Evolutionary conservation across 1,139 yeast species (phyloP).

Genomic region (Sugiyamaella novakii): DNA sequence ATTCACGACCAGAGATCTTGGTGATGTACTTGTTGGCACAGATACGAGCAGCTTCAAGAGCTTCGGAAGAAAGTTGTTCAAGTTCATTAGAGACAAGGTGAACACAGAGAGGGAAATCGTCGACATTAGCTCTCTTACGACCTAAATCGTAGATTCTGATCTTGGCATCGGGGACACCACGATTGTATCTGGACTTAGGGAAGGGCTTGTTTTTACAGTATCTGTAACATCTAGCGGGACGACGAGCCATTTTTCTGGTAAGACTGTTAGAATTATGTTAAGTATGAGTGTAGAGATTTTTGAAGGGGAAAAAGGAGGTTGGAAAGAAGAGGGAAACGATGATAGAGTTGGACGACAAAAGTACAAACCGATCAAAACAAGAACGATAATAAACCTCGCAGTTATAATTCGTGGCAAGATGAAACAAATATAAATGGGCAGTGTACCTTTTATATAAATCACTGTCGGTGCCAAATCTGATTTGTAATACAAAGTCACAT

Average conservation of each 20-base stretch:
- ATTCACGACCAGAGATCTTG: constrained; percentile 96
- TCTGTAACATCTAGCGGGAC: constrained; percentile 99
- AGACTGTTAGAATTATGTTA: constrained; percentile 1
- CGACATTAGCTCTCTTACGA: constrained; percentile 99
- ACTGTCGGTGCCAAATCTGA: background rate
- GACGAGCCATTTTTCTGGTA: constrained; percentile 86
- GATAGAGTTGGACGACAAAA: too few relatives aligned
- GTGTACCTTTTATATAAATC: too few relatives aligned
- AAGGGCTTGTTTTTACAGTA: constrained; percentile 99
- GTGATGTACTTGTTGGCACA: constrained; percentile 99
- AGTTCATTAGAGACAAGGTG: constrained; percentile 99
- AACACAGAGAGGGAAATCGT: constrained; percentile 99
- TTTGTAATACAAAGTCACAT: constrained; percentile 1
- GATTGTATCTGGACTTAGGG: constrained; percentile 99
- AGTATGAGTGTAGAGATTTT: background rate
- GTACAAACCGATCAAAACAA: too few relatives aligned
- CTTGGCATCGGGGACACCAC: constrained; percentile 99
- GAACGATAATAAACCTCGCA: background rate
- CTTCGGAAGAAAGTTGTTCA: constrained; percentile 99
- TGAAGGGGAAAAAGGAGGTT: background rate
- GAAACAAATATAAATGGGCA: too few relatives aligned
- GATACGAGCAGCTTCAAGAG: constrained; percentile 99
- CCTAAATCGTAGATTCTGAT: constrained; percentile 99
- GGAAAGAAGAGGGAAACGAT: background rate
- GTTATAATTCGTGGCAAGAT: too few relatives aligned